Percentiles rank a stretch among this genome's conserved stretches.
These are phyloP conservation scores for Fraxinus sp. DNA, from an alignment of 305 asterid genomes.

Conservation along the genomic window DNA sequence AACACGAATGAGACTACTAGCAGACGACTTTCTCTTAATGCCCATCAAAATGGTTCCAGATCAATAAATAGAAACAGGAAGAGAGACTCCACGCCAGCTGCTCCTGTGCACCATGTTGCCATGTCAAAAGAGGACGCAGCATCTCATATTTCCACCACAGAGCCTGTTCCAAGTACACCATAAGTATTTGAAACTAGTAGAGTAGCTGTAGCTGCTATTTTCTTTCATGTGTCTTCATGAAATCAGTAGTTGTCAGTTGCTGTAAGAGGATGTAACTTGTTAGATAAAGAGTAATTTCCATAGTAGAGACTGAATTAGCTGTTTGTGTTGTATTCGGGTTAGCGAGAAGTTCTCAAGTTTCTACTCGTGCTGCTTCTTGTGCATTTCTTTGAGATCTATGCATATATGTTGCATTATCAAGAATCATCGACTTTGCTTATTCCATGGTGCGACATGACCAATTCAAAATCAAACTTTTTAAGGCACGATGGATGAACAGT, in stretches of 20 bases:
- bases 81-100: neutral
- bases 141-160: conserved; percentile 56
- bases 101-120: neutral
- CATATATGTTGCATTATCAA: no score
- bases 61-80: conserved; percentile 53
- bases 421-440: no score
- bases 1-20: conserved; percentile 48
- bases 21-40: conserved; percentile 76
- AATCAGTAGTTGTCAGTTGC: conserved; percentile 6
- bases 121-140: conserved; percentile 41
- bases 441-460: no score
- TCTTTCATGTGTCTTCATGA: conserved; percentile 18
- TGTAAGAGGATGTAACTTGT: conserved; percentile 27
- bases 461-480: no score
- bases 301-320: neutral
- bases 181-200: conserved; percentile 21
- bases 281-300: neutral
- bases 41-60: conserved; percentile 79
- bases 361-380: neutral
- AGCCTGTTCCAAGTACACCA: conserved; percentile 60
- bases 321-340: neutral
- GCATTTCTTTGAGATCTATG: neutral
- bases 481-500: no score
- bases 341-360: neutral
- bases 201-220: neutral